These are phyloP conservation scores for Daldinia sp. DNA, from an alignment of 2,329 filamentous ascomycete genomes.

Conservation along the genomic window DNA sequence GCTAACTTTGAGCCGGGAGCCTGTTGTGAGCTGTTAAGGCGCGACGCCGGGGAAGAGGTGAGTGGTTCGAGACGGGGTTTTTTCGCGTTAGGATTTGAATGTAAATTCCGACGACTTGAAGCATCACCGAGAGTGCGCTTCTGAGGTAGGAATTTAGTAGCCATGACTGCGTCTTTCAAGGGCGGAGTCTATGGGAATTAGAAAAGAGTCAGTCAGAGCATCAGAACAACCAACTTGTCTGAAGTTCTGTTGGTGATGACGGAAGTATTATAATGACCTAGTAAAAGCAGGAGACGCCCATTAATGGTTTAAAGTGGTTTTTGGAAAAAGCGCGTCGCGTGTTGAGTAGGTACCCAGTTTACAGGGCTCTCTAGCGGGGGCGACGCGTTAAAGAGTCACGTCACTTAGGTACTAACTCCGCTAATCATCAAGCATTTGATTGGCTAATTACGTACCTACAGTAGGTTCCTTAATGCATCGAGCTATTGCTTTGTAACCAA, in stretches of 20 bases:
- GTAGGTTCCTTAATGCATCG: no score
- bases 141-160: conserved; percentile 65
- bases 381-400: conserved; percentile 32
- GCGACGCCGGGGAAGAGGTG: conserved; percentile 63
- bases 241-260: neutral
- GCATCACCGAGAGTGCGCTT: conserved; percentile 78
- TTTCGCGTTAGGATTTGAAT: conserved; percentile 70
- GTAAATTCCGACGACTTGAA: conserved; percentile 69
- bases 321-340: conserved; percentile 42
- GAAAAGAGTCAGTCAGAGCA: conserved; percentile 12
- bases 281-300: conserved; percentile 4
- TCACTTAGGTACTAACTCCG: conserved; percentile 8
- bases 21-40: conserved; percentile 70
- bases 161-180: conserved; percentile 50
- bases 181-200: conserved; percentile 19
- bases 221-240: conserved; percentile 10
- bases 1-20: conserved; percentile 68
- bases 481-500: no score
- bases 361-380: conserved; percentile 33
- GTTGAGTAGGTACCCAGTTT: conserved; percentile 10
- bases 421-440: conserved; percentile 10
- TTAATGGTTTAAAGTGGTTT: conserved; percentile 40
- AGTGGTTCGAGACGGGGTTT: conserved; percentile 80
- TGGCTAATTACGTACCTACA: neutral
- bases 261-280: neutral